Evolutionary conservation across 306 rosid species (phyloP).

Genomic region (Acacia confusa): DNA sequence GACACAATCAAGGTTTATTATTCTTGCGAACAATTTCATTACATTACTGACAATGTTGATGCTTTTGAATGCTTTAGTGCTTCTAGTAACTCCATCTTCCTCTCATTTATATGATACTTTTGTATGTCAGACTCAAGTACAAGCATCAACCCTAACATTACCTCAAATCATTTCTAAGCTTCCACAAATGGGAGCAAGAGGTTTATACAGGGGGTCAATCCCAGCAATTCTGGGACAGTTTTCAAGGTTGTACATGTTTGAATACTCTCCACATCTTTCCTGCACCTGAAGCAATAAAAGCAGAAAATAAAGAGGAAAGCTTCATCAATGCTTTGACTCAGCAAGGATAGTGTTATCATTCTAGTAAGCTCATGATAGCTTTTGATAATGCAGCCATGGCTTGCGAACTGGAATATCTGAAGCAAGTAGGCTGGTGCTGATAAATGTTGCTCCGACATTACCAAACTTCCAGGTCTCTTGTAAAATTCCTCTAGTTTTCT

Average conservation of each 20-base stretch:
- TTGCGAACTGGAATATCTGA: conserved; percentile 96
- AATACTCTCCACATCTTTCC: conserved; percentile 15
- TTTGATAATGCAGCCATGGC: conserved; percentile 77
- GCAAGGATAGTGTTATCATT: conserved; percentile 8
- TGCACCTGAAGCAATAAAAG: conserved; percentile 9
- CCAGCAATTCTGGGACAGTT: conserved; percentile 99
- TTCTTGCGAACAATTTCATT: conserved; percentile 24
- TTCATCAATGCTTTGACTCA: conserved; percentile 9
- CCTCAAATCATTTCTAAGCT: conserved; percentile 93
- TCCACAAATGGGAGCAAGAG: conserved; percentile 80
- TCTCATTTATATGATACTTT: conserved; percentile 17
- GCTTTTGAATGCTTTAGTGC: background rate
- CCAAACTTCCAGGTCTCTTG: conserved; percentile 84
- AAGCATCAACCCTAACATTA: conserved; percentile 82
- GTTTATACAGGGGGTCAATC: conserved; percentile 87
- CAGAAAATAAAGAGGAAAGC: background rate
- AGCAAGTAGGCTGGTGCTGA: conserved; percentile 79
- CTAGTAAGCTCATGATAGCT: conserved; percentile 44
- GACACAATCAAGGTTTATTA: conserved; percentile 83
- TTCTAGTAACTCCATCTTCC: conserved; percentile 18
- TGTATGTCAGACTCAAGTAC: conserved; percentile 75
- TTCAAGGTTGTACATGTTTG: conserved; percentile 62
- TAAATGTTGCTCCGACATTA: conserved; percentile 83
- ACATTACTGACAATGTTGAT: background rate
- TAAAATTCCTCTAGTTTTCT: background rate